Base-by-base conservation (phyloP, 441 rosid species). In the Breynia disticha region DNA sequence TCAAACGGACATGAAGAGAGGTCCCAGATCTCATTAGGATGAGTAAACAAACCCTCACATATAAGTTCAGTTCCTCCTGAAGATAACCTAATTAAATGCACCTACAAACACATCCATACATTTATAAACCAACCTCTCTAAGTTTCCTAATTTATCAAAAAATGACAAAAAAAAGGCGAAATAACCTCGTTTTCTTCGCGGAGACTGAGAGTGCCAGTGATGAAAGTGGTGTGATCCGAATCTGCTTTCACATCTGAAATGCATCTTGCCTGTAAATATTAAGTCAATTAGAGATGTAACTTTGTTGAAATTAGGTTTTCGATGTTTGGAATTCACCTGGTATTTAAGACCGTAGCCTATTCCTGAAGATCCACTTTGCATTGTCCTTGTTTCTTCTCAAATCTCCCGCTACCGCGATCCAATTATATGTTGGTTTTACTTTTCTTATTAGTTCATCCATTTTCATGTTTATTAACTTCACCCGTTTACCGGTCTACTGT, bases 11-110 rank as follows among this genome's bases (percentile, higher is more conserved):
- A 86, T 3, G 95, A 86, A 54, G 76, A 54, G 59, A 87, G 90
- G 75, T 91, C 84, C 95, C 95, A 87, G 63, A 91, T 87, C 86
- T 91, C 98, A 57, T 78, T 68, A 42, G 94, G 90, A 72, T 87
- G 93, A 43, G 89, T 82, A 64, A 87, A 91, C 72, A 91, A 64
- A 11, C 96, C 98, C 70, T 91, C 96, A 62, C 98, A 85, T 5
- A 87, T 64, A 45, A 91, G 77, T 61, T 87, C 96, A 47, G 90
- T 82, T 60, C 95, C 96, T 52, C 74, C 90, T 13, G 98, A 78
- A 21, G 98, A 80, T 19, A 91, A 57, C 74, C 95, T 77, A 50
- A 91, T 76, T 80, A 86, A 79, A 78, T 86, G 98, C 74, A 87
- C 95, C 95, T 85, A 16, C 1, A 16, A 32, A n/a, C 15, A 2